Conservation (phyloP, 1,284 basidiomycete species). For the Rhodotorula sp. region DNA sequence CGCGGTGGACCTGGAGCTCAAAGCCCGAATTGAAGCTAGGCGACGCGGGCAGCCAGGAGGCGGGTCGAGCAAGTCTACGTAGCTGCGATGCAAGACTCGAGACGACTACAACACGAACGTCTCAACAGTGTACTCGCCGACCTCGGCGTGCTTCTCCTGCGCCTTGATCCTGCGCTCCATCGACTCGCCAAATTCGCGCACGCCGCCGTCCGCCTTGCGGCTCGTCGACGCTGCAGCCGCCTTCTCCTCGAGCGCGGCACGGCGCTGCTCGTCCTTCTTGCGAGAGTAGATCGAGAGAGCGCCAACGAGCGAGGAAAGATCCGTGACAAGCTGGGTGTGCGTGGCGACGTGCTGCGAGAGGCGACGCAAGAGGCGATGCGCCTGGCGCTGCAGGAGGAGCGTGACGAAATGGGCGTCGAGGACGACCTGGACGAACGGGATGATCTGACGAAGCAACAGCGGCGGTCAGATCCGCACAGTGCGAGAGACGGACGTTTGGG, state of each 20-base stretch:
- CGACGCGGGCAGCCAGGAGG: not conserved
- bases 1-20: conserved; percentile 31
- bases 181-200: conserved; percentile 31
- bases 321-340: conserved; percentile 23
- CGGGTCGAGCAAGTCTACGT: not conserved
- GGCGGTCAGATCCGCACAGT: not conserved
- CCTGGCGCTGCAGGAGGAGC: conserved; percentile 36
- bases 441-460: conserved; percentile 5
- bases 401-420: conserved; percentile 43
- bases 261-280: conserved; percentile 25
- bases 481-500: not conserved
- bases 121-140: conserved; percentile 36
- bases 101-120: conserved; percentile 26
- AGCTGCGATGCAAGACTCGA: not conserved
- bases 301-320: conserved; percentile 36
- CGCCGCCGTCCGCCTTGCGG: not conserved
- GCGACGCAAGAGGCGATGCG: conserved; percentile 39
- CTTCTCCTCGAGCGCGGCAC: conserved; percentile 11
- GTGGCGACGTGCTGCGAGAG: conserved; percentile 27
- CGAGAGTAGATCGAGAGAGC: conserved; percentile 33
- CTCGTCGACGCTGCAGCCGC: not conserved
- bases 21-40: not conserved
- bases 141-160: conserved; percentile 41
- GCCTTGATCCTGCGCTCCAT: conserved; percentile 38
- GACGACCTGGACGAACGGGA: conserved; percentile 37